Evolutionary conservation across 164 flowering plant genomes (phyloP).

Genomic region (grape (Vitis vinifera)): DNA sequence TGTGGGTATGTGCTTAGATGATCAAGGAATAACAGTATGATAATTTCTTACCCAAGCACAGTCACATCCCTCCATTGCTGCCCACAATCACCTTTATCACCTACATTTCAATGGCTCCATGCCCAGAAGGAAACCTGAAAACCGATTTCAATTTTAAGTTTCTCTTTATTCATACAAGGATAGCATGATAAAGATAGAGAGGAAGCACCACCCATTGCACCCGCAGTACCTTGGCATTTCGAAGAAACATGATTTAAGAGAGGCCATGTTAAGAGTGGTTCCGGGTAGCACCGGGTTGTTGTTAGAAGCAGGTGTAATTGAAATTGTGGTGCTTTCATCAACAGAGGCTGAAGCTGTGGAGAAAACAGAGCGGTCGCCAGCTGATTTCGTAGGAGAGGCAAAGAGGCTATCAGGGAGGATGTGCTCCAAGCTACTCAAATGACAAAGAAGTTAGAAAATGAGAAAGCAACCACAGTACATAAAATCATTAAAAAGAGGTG

Average conservation of each 20-base stretch:
- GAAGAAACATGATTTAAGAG: conserved; percentile 38
- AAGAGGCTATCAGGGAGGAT: conserved; percentile 63
- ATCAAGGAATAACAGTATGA: not conserved
- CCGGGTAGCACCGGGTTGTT: conserved; percentile 11
- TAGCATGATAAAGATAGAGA: not conserved
- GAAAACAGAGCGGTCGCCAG: conserved; percentile 29
- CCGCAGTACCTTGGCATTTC: conserved; percentile 43
- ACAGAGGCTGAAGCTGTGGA: conserved; percentile 16
- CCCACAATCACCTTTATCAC: conserved; percentile 10
- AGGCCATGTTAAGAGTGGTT: conserved; percentile 18
- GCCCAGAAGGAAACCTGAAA: conserved; percentile 37
- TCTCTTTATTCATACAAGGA: not conserved
- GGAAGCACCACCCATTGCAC: not conserved
- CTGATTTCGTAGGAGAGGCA: conserved; percentile 56
- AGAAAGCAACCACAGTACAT: not conserved
- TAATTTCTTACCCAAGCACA: conserved; percentile 19
- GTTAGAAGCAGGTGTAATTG: conserved; percentile 22
- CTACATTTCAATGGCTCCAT: conserved; percentile 44
- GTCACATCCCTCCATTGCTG: conserved; percentile 23
- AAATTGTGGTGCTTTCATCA: conserved; percentile 14
- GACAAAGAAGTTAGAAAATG: not conserved
- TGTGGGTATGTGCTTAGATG: not conserved
- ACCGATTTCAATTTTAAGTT: not conserved
- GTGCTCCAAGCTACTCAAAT: conserved; percentile 45
- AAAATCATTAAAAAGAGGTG: not conserved